These are phyloP conservation scores for Candida qinlingensis DNA, from an alignment of 805 yeast species.

Conservation along the genomic window DNA sequence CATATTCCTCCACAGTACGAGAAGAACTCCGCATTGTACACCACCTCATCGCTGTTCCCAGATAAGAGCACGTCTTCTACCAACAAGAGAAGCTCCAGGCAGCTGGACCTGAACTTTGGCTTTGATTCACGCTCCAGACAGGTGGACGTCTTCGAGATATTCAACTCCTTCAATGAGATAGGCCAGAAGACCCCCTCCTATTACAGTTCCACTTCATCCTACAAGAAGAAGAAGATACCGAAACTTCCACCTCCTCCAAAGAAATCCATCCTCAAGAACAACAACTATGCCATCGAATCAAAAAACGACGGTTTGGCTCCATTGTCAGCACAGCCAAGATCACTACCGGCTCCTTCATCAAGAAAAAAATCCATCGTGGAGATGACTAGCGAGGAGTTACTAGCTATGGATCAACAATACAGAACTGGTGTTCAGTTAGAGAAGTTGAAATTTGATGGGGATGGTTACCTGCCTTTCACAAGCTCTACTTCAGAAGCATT, in stretches of 20 bases:
- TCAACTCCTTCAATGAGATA: conserved; percentile 16
- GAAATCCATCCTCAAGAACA: conserved; percentile 20
- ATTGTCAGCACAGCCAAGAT: background rate
- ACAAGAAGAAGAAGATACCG: conserved; percentile 13
- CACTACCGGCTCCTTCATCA: background rate
- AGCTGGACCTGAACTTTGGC: conserved; percentile 20
- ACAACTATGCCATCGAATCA: background rate
- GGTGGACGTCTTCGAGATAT: conserved; percentile 15
- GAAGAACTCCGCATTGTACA: background rate
- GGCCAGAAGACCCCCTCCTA: background rate
- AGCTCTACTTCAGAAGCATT: background rate
- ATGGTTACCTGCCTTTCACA: conserved; percentile 19
- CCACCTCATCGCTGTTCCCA: too few species aligned
- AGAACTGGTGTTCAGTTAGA: conserved; percentile 17
- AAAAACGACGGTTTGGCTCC: background rate
- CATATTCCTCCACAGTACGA: conserved; percentile 24
- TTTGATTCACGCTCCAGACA: conserved; percentile 12
- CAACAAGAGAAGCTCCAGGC: background rate
- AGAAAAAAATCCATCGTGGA: conserved; percentile 24
- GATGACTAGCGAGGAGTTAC: conserved; percentile 22
- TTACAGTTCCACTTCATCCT: background rate
- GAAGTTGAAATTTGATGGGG: conserved; percentile 21
- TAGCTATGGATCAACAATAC: conserved; percentile 23
- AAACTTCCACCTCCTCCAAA: conserved; percentile 24
- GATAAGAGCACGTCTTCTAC: background rate